A percentile compares a stretch with the other conserved stretches of the same genome.
These are phyloP conservation scores for Metarhizium humberi DNA, from an alignment of 2,329 filamentous ascomycete species.

Conservation along the genomic window DNA sequence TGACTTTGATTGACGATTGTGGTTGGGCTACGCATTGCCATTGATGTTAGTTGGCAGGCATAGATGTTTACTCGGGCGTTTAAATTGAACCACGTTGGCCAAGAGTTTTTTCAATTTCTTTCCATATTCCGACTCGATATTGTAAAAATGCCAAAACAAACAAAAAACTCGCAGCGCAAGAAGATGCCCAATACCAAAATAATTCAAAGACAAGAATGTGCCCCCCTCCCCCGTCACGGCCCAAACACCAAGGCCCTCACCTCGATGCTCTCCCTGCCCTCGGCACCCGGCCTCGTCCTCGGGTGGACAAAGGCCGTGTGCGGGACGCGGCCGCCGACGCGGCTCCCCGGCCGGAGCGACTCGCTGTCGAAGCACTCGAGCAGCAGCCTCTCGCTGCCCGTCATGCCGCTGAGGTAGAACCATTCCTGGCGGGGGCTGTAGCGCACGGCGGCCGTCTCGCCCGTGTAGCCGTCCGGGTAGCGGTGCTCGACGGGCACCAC, in stretches of 20 bases:
- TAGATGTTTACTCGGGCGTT: not conserved
- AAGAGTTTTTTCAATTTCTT: not conserved
- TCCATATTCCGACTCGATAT: too few species aligned
- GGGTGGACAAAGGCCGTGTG: constrained; percentile 77
- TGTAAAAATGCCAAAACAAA: too few species aligned
- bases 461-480: constrained; percentile 54
- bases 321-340: constrained; percentile 49
- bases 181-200: too few species aligned
- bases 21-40: not conserved
- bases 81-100: not conserved
- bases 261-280: constrained; percentile 79
- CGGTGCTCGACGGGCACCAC: constrained; percentile 65
- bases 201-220: not conserved
- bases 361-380: constrained; percentile 73
- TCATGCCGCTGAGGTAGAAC: constrained; percentile 77
- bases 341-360: constrained; percentile 35
- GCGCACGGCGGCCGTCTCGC: constrained; percentile 64
- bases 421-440: constrained; percentile 57
- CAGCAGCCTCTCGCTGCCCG: constrained; percentile 59
- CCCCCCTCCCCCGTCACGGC: constrained; percentile 19
- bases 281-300: constrained; percentile 57
- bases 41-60: not conserved
- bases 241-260: constrained; percentile 80
- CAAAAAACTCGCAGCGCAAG: too few species aligned
- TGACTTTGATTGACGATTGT: not conserved